A percentile compares a stretch with the other conserved stretches of the same genome.
phyloP scores from a whole-genome alignment of 2,329 filamentous ascomycete genomes.

The Exutisphaerella laricina region DNA sequence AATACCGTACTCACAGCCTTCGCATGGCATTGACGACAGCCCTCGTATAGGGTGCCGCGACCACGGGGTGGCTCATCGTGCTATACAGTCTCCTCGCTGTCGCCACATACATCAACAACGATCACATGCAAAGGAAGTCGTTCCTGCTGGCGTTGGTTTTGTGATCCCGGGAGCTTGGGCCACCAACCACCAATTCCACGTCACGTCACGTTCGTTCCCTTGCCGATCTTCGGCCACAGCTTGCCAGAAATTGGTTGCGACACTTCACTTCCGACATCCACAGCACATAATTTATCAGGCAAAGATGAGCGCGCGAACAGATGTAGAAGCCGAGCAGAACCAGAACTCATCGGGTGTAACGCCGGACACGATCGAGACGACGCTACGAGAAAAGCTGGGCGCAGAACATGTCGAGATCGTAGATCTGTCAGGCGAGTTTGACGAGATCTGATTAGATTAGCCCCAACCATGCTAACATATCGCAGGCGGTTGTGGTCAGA shows the following conservation, averaged over 20 bases:
- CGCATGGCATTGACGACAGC: slow-evolving; percentile 74
- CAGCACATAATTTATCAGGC: background rate
- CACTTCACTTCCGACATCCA: background rate
- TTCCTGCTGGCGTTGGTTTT: background rate
- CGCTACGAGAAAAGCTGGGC: slow-evolving; percentile 63
- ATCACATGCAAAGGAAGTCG: background rate
- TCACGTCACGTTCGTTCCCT: background rate
- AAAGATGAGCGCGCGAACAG: slow-evolving; percentile 42
- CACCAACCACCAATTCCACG: background rate
- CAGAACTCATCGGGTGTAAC: slow-evolving; percentile 56
- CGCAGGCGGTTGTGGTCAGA: slow-evolving; percentile 63
- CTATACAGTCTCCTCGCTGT: slow-evolving; percentile 19
- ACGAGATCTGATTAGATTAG: slow-evolving; percentile 6
- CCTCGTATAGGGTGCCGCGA: slow-evolving; percentile 55
- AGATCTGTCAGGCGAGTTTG: slow-evolving; percentile 74
- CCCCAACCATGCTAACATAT: background rate
- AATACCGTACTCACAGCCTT: slow-evolving; percentile 57
- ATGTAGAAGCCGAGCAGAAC: slow-evolving; percentile 45
- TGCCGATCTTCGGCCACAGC: background rate
- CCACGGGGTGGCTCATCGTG: slow-evolving; percentile 38
- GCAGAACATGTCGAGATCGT: slow-evolving; percentile 80
- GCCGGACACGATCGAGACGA: slow-evolving; percentile 62
- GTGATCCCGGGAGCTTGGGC: slow-evolving; percentile 1
- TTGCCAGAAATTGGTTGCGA: background rate
- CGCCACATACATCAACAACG: slow-evolving; percentile 11